Percentiles rank a stretch among this genome's conserved stretches.
Evolutionary conservation across 768 basidiomycete species (phyloP).

Genomic region (Hericium erinaceus): DNA sequence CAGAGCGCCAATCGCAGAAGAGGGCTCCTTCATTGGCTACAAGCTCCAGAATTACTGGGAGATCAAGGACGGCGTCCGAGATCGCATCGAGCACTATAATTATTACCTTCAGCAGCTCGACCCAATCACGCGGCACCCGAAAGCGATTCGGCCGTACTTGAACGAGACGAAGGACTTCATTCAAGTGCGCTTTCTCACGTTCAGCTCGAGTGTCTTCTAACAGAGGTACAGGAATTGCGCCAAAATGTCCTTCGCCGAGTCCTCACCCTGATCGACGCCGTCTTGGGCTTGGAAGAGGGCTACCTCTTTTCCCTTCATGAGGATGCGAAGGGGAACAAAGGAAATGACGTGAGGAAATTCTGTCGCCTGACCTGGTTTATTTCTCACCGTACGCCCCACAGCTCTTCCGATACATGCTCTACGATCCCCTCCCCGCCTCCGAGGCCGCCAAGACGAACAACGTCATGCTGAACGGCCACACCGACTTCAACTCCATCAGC

Average conservation of each 20-base stretch:
- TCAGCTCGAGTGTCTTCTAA: neutral
- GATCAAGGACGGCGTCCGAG: slow-evolving; percentile 27
- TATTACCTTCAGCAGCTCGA: slow-evolving; percentile 25
- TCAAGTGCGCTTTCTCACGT: neutral
- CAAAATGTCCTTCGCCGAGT: slow-evolving; percentile 24
- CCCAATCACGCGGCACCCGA: slow-evolving; percentile 22
- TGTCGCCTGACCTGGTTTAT: no score
- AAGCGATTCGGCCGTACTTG: slow-evolving; percentile 22
- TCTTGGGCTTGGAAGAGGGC: slow-evolving; percentile 25
- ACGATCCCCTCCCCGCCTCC: slow-evolving; percentile 23
- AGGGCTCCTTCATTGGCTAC: slow-evolving; percentile 28
- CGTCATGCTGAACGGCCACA: slow-evolving; percentile 29
- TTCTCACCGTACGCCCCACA: slow-evolving; percentile 3
- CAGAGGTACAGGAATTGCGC: slow-evolving; percentile 16
- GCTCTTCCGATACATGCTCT: slow-evolving; percentile 28
- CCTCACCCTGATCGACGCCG: slow-evolving; percentile 21
- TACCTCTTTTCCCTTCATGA: slow-evolving; percentile 25
- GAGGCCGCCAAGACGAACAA: slow-evolving; percentile 24
- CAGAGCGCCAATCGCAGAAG: slow-evolving; percentile 24
- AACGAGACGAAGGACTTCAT: slow-evolving; percentile 25
- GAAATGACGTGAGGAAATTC: slow-evolving; percentile 17
- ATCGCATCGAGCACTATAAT: slow-evolving; percentile 28
- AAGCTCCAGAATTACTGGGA: slow-evolving; percentile 29
- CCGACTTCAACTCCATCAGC: slow-evolving; percentile 23
- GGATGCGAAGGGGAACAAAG: slow-evolving; percentile 17